These are phyloP conservation scores for Colletotrichum noveboracense DNA, from an alignment of 2,329 filamentous ascomycete species.

Conservation along the genomic window DNA sequence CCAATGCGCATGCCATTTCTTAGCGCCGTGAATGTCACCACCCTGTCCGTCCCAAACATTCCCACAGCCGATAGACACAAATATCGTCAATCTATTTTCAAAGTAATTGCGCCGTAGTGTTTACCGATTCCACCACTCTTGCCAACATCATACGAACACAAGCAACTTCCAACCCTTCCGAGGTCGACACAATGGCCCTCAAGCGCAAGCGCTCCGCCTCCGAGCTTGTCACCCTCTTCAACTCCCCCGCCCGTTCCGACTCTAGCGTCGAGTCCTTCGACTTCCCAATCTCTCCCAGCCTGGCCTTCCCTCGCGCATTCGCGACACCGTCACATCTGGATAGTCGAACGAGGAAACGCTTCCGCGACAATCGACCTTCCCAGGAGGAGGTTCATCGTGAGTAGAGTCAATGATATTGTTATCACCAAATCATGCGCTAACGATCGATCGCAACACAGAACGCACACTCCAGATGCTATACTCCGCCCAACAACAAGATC, in stretches of 20 bases:
- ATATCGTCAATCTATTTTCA: neutral
- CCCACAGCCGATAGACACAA: neutral
- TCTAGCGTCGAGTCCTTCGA: conserved; percentile 39
- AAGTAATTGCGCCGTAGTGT: too few species aligned
- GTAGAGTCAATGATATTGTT: conserved; percentile 27
- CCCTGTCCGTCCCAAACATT: neutral
- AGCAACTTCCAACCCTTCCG: neutral
- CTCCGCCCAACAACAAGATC: conserved; percentile 52
- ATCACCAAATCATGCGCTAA: neutral
- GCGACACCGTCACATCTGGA: conserved; percentile 49
- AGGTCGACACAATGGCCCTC: conserved; percentile 48
- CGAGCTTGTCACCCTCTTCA: conserved; percentile 52
- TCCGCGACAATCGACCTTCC: conserved; percentile 63
- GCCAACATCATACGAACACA: neutral
- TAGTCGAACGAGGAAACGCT: conserved; percentile 66
- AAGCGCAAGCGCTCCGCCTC: conserved; percentile 70
- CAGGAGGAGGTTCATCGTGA: conserved; percentile 61
- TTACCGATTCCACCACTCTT: neutral
- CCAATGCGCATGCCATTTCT: neutral
- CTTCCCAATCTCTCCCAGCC: conserved; percentile 29
- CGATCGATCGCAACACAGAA: conserved; percentile 38
- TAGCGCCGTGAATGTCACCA: neutral
- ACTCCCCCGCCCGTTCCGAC: conserved; percentile 39
- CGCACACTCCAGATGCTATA: conserved; percentile 64
- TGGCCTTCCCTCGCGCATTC: conserved; percentile 31